Percentiles rank a stretch among this genome's conserved stretches.
phyloP scores from a whole-genome alignment of 495 filamentous ascomycete genomes.

The Penicillium canariense region DNA sequence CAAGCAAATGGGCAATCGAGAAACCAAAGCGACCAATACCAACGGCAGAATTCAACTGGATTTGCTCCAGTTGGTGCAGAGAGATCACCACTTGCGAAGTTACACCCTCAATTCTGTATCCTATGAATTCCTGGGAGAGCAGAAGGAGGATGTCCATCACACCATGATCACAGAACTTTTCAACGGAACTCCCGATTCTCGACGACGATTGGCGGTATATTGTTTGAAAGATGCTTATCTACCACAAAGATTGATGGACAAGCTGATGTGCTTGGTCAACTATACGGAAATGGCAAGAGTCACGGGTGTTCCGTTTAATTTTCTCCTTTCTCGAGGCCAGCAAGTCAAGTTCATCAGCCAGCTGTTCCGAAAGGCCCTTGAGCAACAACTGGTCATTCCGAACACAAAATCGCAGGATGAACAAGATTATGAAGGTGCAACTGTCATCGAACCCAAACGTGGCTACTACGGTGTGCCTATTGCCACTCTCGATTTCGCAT shows the following conservation, averaged over 20 bases:
- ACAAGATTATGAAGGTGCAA: constrained; percentile 91
- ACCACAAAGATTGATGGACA: constrained; percentile 93
- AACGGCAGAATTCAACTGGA: constrained; percentile 93
- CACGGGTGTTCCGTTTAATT: constrained; percentile 97
- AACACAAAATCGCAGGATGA: constrained; percentile 70
- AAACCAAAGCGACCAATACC: constrained; percentile 90
- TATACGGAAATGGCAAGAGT: constrained; percentile 99
- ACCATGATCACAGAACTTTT: constrained; percentile 99
- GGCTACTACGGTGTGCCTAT: constrained; percentile 93
- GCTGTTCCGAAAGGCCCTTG: constrained; percentile 88
- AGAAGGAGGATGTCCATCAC: constrained; percentile 98
- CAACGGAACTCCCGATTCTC: constrained; percentile 89
- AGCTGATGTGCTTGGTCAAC: constrained; percentile 94
- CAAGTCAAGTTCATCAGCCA: constrained; percentile 98
- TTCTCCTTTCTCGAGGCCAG: constrained; percentile 85
- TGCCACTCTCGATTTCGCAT: constrained; percentile 97
- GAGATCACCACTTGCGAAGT: constrained; percentile 91
- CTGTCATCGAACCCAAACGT: constrained; percentile 91
- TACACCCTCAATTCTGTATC: constrained; percentile 98
- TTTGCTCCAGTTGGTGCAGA: constrained; percentile 85
- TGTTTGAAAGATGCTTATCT: constrained; percentile 98
- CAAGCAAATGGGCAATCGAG: constrained; percentile 98
- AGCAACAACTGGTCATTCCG: constrained; percentile 90
- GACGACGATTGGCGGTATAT: constrained; percentile 88
- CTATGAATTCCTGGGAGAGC: constrained; percentile 93